Conservation (phyloP, 352 stramenopile species). For the Phytophthora macrochlamydospora region DNA sequence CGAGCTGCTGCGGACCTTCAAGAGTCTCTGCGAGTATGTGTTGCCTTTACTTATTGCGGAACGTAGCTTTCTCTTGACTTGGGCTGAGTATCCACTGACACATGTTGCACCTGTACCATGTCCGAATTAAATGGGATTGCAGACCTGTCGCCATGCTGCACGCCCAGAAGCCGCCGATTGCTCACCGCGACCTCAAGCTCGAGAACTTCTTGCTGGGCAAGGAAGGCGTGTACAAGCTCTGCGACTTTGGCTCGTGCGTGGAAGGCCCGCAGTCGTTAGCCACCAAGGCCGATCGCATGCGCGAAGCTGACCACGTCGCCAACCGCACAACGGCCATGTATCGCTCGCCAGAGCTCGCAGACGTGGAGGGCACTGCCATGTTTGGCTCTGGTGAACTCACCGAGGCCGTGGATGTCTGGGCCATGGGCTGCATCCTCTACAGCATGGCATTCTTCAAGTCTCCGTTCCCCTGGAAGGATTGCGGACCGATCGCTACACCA, state of each 20-base stretch:
- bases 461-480: conserved; percentile 96
- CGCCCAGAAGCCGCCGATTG: conserved; percentile 88
- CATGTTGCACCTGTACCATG: conserved; percentile 9
- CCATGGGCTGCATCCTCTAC: conserved; percentile 96
- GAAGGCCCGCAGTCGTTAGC: conserved; percentile 74
- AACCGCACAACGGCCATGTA: conserved; percentile 99
- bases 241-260: conserved; percentile 95
- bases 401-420: conserved; percentile 93
- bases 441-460: conserved; percentile 96
- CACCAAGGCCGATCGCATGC: conserved; percentile 83
- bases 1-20: conserved; percentile 73
- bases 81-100: conserved; percentile 3
- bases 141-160: conserved; percentile 73
- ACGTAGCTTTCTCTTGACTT: conserved; percentile 2
- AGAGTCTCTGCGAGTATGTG: conserved; percentile 75
- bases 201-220: conserved; percentile 96
- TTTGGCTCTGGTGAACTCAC: conserved; percentile 93
- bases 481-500: conserved; percentile 93
- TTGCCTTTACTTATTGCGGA: conserved; percentile 2
- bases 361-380: conserved; percentile 91
- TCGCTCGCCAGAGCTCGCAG: conserved; percentile 96
- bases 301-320: conserved; percentile 94
- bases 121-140: conserved; percentile 5
- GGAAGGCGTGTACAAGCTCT: conserved; percentile 94
- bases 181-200: conserved; percentile 97